Base-by-base conservation (phyloP, 2,329 filamentous ascomycete genomes). In the Fusarium sp. region DNA sequence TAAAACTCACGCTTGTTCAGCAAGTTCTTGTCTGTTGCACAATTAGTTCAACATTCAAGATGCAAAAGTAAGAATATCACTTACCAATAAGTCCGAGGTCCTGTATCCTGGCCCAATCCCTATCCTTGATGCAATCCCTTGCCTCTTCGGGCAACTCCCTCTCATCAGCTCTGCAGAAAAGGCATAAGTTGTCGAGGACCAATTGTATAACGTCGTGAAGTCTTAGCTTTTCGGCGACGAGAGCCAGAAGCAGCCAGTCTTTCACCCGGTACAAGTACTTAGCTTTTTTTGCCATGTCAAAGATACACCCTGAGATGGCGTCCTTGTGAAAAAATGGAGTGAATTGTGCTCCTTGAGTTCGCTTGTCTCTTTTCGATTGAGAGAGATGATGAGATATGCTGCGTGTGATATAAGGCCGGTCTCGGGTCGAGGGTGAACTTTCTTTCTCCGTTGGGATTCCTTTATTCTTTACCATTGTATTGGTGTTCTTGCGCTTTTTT, bases 191-290 rank as follows among this genome's bases (percentile, higher is more conserved):
- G 15, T 61, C 16, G 8, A 33, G 30, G 43, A 65, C 6, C 15
- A 58, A 25, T 9, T 30, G 13, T 25, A 13, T 35, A 23, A 66
- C 16, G 6, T 43, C 11, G 6, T 52, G 9, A 21, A 74, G 54
- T 11, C 33, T 13, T 13, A 76, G 64, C 16, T 57, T 63, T 12
- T 67, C 21, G 18, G 68, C 71, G 38, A 75, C 65, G 4, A 71
- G 25, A 19, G 62, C 65, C 18, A 77, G 50, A 10, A 77, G 67
- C 9, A 67, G 25, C 74, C 74, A 77, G 28, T 71, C 54, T 9
- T 53, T 12, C 1, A 75, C 61, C 15, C 33, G 49, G 11, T 56
- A 49, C 21, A 75, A n/a, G 4, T 52, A 50, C n/a, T 37, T 56
- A 5, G 49, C 43, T 19, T 47, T 9, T 25, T 21, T 6, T 30